phyloP scores from a whole-genome alignment of 257 asterid species.

The Solanum corneliomulleri region DNA sequence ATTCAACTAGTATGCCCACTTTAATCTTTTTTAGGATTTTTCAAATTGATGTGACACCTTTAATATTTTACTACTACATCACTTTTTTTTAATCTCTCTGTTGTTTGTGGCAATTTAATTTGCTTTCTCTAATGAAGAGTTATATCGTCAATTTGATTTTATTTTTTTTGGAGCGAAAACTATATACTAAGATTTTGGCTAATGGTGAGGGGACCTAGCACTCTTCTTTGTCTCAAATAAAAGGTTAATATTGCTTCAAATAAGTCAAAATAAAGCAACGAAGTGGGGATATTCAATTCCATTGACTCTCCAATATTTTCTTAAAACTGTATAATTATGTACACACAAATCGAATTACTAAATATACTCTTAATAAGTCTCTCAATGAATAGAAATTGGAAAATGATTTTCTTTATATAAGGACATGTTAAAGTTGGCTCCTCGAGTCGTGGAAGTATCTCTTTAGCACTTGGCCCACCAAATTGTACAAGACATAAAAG shows the following conservation, averaged over 20 bases:
- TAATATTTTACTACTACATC: background rate
- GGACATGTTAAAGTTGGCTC: slow-evolving; percentile 33
- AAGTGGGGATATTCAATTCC: background rate
- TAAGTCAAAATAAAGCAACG: slow-evolving; percentile 19
- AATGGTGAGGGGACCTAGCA: slow-evolving; percentile 7
- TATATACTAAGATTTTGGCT: background rate
- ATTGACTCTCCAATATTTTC: slow-evolving; percentile 16
- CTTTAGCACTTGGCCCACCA: slow-evolving; percentile 12
- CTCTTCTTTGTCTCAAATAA: slow-evolving; percentile 8
- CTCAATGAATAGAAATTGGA: background rate
- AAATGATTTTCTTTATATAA: slow-evolving; percentile 18
- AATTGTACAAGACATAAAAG: slow-evolving; percentile 9
- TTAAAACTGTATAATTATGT: background rate
- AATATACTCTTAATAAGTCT: background rate
- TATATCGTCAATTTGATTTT: background rate
- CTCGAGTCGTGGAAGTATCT: slow-evolving; percentile 34
- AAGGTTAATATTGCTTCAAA: background rate
- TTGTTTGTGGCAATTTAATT: background rate
- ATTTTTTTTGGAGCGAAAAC: background rate
- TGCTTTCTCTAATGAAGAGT: background rate
- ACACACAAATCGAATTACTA: background rate
- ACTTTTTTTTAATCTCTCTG: background rate
- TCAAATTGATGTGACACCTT: background rate
- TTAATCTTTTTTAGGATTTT: background rate
- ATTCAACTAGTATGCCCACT: background rate